Conservation (phyloP, 2,329 filamentous ascomycete genomes). For the Aspergillus unguis region DNA sequence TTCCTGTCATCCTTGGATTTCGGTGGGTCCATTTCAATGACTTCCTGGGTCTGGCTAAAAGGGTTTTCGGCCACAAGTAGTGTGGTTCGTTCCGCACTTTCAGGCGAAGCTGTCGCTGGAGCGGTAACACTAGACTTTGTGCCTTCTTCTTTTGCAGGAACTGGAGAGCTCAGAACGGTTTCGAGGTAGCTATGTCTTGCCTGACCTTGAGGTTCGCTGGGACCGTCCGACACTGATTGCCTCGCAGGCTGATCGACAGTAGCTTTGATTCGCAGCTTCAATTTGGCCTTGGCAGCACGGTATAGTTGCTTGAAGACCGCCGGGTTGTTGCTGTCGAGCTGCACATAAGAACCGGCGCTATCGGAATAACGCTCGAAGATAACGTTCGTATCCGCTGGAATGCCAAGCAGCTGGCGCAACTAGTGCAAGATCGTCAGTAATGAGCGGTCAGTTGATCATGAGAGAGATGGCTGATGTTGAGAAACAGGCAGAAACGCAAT, state of each 20-base stretch:
- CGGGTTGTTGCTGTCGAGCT: slow-evolving; percentile 71
- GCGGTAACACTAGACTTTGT: slow-evolving; percentile 10
- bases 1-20: slow-evolving; percentile 18
- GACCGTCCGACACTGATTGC: slow-evolving; percentile 14
- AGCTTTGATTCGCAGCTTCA: slow-evolving; percentile 87
- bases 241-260: slow-evolving; percentile 40
- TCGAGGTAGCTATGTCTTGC: slow-evolving; percentile 41
- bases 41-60: slow-evolving; percentile 4
- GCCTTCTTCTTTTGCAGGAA: slow-evolving; percentile 19
- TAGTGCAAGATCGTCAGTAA: slow-evolving; percentile 37
- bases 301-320: slow-evolving; percentile 95
- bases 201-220: slow-evolving; percentile 18
- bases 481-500: background rate
- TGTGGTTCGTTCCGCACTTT: slow-evolving; percentile 7
- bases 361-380: slow-evolving; percentile 93
- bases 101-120: slow-evolving; percentile 9
- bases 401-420: slow-evolving; percentile 67
- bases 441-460: slow-evolving; percentile 18
- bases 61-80: slow-evolving; percentile 8
- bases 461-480: background rate
- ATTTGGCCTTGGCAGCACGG: slow-evolving; percentile 94
- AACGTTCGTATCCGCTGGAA: slow-evolving; percentile 60
- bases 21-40: background rate
- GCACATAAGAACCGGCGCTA: slow-evolving; percentile 76
- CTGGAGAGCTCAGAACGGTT: slow-evolving; percentile 38